Percentiles rank a stretch among this genome's conserved stretches.
phyloP scores from a whole-genome alignment of 371 early-diverging fungal genomes.

The Actinomortierella ambigua region DNA sequence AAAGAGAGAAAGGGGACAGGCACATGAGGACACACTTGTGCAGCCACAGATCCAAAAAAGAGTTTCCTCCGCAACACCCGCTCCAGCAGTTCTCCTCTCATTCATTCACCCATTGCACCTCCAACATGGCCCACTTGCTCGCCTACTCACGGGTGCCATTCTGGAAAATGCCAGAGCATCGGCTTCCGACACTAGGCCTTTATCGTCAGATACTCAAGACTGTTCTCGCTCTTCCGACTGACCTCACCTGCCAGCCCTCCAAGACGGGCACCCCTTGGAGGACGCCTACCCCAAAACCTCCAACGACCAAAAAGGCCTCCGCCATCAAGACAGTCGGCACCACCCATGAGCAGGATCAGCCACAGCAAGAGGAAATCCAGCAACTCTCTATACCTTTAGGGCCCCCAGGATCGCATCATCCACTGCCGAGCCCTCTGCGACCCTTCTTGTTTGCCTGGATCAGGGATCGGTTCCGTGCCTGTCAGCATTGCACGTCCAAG shows the following conservation, averaged over 20 bases:
- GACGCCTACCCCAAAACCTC: constrained; percentile 1
- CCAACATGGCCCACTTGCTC: too few species aligned
- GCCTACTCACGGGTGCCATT: constrained; percentile 11
- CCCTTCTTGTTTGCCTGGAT: constrained; percentile 30
- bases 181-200: constrained; percentile 29
- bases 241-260: too few species aligned
- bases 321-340: not conserved
- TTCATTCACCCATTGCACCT: too few species aligned
- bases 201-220: constrained; percentile 25
- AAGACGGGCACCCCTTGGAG: too few species aligned
- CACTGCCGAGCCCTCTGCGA: constrained; percentile 11
- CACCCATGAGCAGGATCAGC: constrained; percentile 19
- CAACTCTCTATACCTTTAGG: constrained; percentile 1
- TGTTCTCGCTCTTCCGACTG: constrained; percentile 6
- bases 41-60: too few species aligned
- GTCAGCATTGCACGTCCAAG: constrained; percentile 29
- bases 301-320: constrained; percentile 18
- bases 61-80: too few species aligned
- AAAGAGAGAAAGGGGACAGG: too few species aligned
- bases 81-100: too few species aligned
- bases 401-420: constrained; percentile 21
- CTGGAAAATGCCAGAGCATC: constrained; percentile 35
- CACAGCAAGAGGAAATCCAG: constrained; percentile 11
- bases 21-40: too few species aligned
- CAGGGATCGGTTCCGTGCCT: constrained; percentile 22